Percentiles rank a stretch among this genome's conserved stretches.
Evolutionary conservation across 139 green algal genomes (phyloP).

Genomic region (Spirogloea muscicola): DNA sequence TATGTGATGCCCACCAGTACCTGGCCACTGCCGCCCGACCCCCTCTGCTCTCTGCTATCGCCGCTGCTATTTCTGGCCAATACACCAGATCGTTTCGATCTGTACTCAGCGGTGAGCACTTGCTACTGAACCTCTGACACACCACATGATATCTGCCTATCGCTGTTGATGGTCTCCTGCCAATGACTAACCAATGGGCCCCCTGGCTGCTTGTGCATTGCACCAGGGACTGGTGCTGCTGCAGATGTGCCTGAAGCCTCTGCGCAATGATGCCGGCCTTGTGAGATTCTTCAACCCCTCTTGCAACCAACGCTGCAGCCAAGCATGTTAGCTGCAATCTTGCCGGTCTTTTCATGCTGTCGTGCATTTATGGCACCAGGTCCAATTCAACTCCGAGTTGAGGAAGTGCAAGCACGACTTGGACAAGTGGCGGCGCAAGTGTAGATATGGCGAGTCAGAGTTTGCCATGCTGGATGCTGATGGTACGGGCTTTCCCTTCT

Average conservation of each 20-base stretch:
- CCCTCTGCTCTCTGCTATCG: constrained; percentile 1
- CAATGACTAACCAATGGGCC: too few species aligned
- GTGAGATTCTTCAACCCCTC: too few species aligned
- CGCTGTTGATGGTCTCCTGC: too few species aligned
- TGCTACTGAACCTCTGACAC: too few species aligned
- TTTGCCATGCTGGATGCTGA: constrained; percentile 32
- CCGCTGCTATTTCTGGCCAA: constrained; percentile 42
- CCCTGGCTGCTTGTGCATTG: too few species aligned
- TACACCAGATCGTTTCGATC: constrained; percentile 45
- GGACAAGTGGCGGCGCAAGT: constrained; percentile 37
- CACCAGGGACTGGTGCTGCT: constrained; percentile 45
- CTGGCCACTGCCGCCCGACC: constrained; percentile 16
- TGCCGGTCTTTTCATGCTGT: too few species aligned
- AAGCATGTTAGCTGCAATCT: too few species aligned
- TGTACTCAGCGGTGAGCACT: constrained; percentile 41
- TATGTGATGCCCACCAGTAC: constrained; percentile 44
- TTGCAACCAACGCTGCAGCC: too few species aligned
- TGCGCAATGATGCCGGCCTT: constrained; percentile 32
- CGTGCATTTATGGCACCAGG: not conserved
- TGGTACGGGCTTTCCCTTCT: constrained; percentile 5
- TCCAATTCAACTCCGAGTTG: constrained; percentile 39
- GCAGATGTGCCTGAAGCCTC: constrained; percentile 32
- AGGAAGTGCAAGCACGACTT: constrained; percentile 32
- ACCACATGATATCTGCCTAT: too few species aligned
- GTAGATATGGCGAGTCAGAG: not conserved